These are phyloP conservation scores for Corinectria fuckeliana DNA, from an alignment of 2,329 filamentous ascomycete species.

Conservation along the genomic window DNA sequence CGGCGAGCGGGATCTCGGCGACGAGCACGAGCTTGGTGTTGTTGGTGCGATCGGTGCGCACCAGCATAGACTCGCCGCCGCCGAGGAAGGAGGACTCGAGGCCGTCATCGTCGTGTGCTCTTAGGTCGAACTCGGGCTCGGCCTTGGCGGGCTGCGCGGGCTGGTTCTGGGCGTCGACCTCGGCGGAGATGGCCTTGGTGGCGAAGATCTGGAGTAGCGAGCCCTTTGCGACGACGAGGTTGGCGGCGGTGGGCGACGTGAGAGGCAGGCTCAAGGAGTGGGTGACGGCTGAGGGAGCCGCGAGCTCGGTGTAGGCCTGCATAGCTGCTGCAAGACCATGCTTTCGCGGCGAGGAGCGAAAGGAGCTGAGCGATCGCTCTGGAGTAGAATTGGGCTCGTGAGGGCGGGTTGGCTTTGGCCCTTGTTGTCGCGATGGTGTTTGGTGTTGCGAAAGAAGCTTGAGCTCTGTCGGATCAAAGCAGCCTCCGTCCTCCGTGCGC, in stretches of 20 bases:
- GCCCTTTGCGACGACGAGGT: conserved; percentile 90
- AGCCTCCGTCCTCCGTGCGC: conserved; percentile 10
- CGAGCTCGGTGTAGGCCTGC: conserved; percentile 98
- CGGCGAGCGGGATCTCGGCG: conserved; percentile 82
- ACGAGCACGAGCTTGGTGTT: conserved; percentile 83
- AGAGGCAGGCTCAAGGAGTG: conserved; percentile 84
- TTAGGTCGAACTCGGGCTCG: conserved; percentile 57
- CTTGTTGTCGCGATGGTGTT: conserved; percentile 9
- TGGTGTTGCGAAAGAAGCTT: conserved; percentile 14
- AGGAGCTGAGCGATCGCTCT: conserved; percentile 25
- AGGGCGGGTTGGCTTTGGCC: background rate
- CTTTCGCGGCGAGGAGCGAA: conserved; percentile 29
- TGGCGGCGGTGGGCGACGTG: conserved; percentile 75
- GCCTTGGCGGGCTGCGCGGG: conserved; percentile 46
- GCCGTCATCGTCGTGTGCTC: conserved; percentile 65
- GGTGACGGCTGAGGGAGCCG: conserved; percentile 92
- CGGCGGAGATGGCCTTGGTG: conserved; percentile 69
- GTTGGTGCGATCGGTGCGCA: conserved; percentile 67
- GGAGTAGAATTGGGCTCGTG: background rate
- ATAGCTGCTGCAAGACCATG: conserved; percentile 60
- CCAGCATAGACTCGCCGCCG: conserved; percentile 64
- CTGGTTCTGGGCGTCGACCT: conserved; percentile 59
- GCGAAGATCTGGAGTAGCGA: conserved; percentile 93
- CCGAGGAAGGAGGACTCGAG: conserved; percentile 72
- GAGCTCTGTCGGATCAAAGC: conserved; percentile 19